phyloP scores from a whole-genome alignment of 768 basidiomycete species.

The Boletus tomentosulus region DNA sequence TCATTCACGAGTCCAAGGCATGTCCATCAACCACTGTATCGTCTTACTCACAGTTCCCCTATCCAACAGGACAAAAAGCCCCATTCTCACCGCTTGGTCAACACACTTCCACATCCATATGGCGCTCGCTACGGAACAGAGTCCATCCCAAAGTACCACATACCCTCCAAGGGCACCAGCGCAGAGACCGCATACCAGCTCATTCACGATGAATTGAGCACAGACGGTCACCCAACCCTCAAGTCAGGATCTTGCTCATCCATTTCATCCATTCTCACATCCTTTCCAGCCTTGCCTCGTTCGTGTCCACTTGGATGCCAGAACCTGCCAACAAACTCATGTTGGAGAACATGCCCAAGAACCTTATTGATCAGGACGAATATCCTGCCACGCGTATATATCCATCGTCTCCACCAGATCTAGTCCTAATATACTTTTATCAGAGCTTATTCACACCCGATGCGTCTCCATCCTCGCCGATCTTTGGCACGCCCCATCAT shows the following conservation, averaged over 20 bases:
- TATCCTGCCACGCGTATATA: constrained; percentile 53
- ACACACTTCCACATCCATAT: constrained; percentile 42
- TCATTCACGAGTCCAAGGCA: constrained; percentile 51
- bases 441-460: constrained; percentile 43
- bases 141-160: constrained; percentile 65
- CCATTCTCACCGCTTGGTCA: constrained; percentile 30
- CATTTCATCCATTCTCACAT: background rate
- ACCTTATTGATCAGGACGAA: constrained; percentile 67
- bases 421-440: background rate
- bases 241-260: constrained; percentile 31
- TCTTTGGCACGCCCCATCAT: constrained; percentile 63
- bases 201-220: constrained; percentile 59
- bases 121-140: constrained; percentile 62
- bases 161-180: constrained; percentile 57
- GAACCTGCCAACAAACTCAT: constrained; percentile 50
- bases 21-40: background rate
- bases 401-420: background rate
- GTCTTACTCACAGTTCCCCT: background rate
- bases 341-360: constrained; percentile 62
- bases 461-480: constrained; percentile 57
- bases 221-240: constrained; percentile 53
- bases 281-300: constrained; percentile 48
- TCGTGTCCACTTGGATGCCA: constrained; percentile 67
- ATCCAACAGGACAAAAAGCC: constrained; percentile 45
- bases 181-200: constrained; percentile 52